phyloP scores from a whole-genome alignment of 2,329 filamentous ascomycete species.

The Paramyrothecium sp. region DNA sequence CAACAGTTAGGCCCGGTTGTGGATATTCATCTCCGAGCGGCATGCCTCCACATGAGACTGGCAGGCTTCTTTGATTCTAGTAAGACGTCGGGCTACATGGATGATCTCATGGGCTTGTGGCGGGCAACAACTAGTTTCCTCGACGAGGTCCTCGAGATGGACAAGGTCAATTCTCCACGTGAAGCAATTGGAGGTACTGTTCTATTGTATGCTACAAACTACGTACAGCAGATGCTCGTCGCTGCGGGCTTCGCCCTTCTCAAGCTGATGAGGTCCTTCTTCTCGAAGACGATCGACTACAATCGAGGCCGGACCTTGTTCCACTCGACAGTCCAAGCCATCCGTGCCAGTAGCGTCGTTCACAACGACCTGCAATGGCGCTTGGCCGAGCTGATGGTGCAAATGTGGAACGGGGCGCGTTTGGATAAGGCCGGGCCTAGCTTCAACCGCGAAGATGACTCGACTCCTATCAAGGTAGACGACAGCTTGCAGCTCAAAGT shows the following conservation, averaged over 20 bases:
- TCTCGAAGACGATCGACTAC: constrained; percentile 69
- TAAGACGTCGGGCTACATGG: constrained; percentile 66
- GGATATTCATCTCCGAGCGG: constrained; percentile 69
- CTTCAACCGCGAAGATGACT: constrained; percentile 48
- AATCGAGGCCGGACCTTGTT: constrained; percentile 68
- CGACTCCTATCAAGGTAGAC: constrained; percentile 53
- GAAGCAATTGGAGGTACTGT: constrained; percentile 50
- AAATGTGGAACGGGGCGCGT: constrained; percentile 76
- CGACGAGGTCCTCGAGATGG: constrained; percentile 59
- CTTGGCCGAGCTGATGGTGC: constrained; percentile 80
- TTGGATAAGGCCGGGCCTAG: constrained; percentile 46
- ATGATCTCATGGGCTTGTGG: constrained; percentile 75
- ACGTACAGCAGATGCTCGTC: constrained; percentile 84
- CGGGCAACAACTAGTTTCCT: constrained; percentile 69
- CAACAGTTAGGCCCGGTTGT: constrained; percentile 57
- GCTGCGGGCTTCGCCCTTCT: constrained; percentile 75
- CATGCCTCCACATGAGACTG: constrained; percentile 71
- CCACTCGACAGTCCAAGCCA: constrained; percentile 66
- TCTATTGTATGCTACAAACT: constrained; percentile 68
- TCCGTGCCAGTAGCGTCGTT: constrained; percentile 71
- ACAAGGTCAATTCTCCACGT: constrained; percentile 44
- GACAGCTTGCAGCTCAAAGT: constrained; percentile 77
- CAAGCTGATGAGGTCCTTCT: constrained; percentile 77
- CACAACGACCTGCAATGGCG: constrained; percentile 79
- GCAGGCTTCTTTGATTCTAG: constrained; percentile 81